Evolutionary conservation across 768 basidiomycete genomes (phyloP), one percentile per base, ranked within the genome.

Genomic region (Chalciporus chontae): DNA sequence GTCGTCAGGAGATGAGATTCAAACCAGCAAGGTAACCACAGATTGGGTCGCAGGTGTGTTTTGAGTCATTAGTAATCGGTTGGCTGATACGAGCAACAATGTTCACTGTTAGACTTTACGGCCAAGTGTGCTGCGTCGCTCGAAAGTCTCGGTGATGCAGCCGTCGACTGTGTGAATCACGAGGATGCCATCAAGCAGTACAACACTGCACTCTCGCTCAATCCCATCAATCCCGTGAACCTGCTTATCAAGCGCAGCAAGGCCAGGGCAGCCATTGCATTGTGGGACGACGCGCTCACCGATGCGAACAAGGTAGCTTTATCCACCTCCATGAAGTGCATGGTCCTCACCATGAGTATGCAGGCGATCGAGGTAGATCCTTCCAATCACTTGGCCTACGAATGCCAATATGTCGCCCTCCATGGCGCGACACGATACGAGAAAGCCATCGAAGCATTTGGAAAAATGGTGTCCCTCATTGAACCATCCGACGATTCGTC

Each of bases 1-100:
- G 11, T 37, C 18, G 10, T 45, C 48, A n/a, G n/a, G 24, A 36
- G 53, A 57, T 36, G 27, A 7, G 7, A 27, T 48, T 3, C 45
- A 26, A 21, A 27, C 27, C 4, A 36, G 14, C 4, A 29, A 45
- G n/a, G 43, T 17, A 32, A 44, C 24, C 3, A 13, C 21, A 9
- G 19, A 24, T n/a, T 57, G 55, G 55, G 44, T 51, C n/a, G 11
- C 34, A 29, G 49, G 55, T 51, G 18, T 24, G 40, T 8, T 15
- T 21, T 17, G 24, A 8, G 24, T 21, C 2, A 21, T 21, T 21
- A 2, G 21, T 21, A 21, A 17, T 18, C 3, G 3, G 8, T 5
- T 26, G 27, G 1, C 11, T 26, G 8, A 44, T 27, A 3, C n/a
- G 14, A 21, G 8, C 26, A 42, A 43, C 41, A 8, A 55, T 18